phyloP scores from a whole-genome alignment of 164 flowering plant genomes.

The Sedum album region DNA sequence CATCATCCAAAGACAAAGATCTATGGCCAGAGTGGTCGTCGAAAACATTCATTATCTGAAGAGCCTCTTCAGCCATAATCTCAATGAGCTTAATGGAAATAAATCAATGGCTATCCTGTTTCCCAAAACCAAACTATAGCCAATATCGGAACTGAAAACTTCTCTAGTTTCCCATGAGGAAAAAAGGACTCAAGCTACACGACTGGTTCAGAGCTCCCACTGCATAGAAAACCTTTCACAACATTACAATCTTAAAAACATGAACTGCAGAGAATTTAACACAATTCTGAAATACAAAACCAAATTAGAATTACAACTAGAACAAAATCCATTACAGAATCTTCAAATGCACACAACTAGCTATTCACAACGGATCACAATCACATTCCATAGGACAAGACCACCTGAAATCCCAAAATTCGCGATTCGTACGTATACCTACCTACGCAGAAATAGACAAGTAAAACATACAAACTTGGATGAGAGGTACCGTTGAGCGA shows the following conservation, averaged over 20 bases:
- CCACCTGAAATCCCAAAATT: not conserved
- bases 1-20: constrained; percentile 72
- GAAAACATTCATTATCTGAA: constrained; percentile 43
- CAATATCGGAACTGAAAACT: not conserved
- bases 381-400: not conserved
- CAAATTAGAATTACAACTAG: not conserved
- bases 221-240: no score
- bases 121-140: not conserved
- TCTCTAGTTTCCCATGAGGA: not conserved
- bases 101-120: not conserved
- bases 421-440: not conserved
- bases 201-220: not conserved
- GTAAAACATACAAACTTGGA: not conserved
- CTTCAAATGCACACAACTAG: not conserved
- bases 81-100: not conserved
- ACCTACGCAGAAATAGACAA: not conserved
- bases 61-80: constrained; percentile 60
- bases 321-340: not conserved
- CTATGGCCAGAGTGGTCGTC: constrained; percentile 80
- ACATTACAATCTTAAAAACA: not conserved
- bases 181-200: not conserved
- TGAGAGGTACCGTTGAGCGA: not conserved
- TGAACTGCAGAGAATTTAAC: not conserved
- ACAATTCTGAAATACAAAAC: not conserved
- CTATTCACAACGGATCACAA: not conserved